These are phyloP conservation scores for Cytauxzoon felis DNA, from an alignment of 169 alveolate species.

Conservation along the genomic window DNA sequence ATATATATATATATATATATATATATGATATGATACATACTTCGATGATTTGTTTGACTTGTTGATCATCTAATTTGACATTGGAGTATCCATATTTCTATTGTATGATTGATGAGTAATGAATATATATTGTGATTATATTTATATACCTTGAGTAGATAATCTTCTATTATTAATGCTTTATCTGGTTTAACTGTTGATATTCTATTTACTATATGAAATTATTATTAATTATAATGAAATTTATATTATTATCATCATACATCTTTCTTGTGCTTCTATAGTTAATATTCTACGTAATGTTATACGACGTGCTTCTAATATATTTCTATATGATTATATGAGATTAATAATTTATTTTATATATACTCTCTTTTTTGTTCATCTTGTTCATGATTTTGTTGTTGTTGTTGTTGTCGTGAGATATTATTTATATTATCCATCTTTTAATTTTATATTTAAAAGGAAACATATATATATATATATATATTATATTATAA, in stretches of 20 bases:
- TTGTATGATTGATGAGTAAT: neutral
- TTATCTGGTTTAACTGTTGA: constrained; percentile 64
- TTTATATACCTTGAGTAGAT: constrained; percentile 30
- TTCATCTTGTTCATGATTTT: constrained; percentile 52
- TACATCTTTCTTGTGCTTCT: constrained; percentile 65
- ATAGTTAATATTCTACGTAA: constrained; percentile 52
- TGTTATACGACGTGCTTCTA: constrained; percentile 55
- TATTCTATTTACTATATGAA: constrained; percentile 48
- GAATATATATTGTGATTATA: too few relatives aligned
- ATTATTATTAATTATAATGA: neutral
- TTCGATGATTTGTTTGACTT: constrained; percentile 51
- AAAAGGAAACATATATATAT: too few relatives aligned
- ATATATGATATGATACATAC: constrained; percentile 19
- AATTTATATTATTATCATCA: too few relatives aligned
- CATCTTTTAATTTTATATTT: too few relatives aligned
- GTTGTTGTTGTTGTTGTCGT: too few relatives aligned
- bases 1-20: too few relatives aligned
- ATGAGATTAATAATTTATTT: neutral
- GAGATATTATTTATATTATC: too few relatives aligned
- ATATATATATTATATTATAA: neutral
- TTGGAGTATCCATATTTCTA: constrained; percentile 2
- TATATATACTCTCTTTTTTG: constrained; percentile 32
- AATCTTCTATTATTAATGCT: constrained; percentile 52
- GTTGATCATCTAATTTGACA: constrained; percentile 33
- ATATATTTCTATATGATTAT: constrained; percentile 19